phyloP scores from a whole-genome alignment of 2,329 filamentous ascomycete species.

The Tympanopsis confertula region DNA sequence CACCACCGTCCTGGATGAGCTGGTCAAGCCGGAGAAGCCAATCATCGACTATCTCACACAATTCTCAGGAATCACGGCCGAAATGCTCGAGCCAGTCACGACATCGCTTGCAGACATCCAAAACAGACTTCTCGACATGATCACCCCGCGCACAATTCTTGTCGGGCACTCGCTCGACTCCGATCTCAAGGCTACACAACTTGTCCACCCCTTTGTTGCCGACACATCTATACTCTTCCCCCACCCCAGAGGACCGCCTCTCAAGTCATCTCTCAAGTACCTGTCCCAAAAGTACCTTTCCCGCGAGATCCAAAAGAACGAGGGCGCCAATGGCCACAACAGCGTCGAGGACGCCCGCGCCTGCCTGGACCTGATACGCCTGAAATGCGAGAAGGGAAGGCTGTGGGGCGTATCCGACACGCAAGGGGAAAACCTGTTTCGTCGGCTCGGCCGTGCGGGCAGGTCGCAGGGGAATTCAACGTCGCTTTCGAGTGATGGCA shows the following conservation, averaged over 20 bases:
- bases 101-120: slow-evolving; percentile 81
- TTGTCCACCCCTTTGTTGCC: slow-evolving; percentile 85
- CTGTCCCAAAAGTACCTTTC: slow-evolving; percentile 75
- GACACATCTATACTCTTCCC: slow-evolving; percentile 86
- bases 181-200: slow-evolving; percentile 70
- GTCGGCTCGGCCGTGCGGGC: slow-evolving; percentile 57
- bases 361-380: slow-evolving; percentile 82
- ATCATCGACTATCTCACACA: slow-evolving; percentile 86
- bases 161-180: slow-evolving; percentile 74
- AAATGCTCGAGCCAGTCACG: slow-evolving; percentile 71
- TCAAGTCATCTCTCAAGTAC: slow-evolving; percentile 86
- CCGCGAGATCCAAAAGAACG: slow-evolving; percentile 78
- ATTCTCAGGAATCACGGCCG: slow-evolving; percentile 83
- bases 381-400: slow-evolving; percentile 89
- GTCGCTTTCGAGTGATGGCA: too few relatives aligned
- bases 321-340: slow-evolving; percentile 72
- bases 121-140: slow-evolving; percentile 56
- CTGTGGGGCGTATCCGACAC: slow-evolving; percentile 72
- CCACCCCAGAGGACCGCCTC: slow-evolving; percentile 76
- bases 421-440: slow-evolving; percentile 80
- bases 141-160: slow-evolving; percentile 64
- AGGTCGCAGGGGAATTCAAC: slow-evolving; percentile 46
- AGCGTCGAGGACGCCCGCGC: slow-evolving; percentile 85
- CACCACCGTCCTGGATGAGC: slow-evolving; percentile 69
- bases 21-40: slow-evolving; percentile 81